These are phyloP conservation scores for Penicillium chermesinum DNA, from an alignment of 495 filamentous ascomycete species.

Conservation along the genomic window DNA sequence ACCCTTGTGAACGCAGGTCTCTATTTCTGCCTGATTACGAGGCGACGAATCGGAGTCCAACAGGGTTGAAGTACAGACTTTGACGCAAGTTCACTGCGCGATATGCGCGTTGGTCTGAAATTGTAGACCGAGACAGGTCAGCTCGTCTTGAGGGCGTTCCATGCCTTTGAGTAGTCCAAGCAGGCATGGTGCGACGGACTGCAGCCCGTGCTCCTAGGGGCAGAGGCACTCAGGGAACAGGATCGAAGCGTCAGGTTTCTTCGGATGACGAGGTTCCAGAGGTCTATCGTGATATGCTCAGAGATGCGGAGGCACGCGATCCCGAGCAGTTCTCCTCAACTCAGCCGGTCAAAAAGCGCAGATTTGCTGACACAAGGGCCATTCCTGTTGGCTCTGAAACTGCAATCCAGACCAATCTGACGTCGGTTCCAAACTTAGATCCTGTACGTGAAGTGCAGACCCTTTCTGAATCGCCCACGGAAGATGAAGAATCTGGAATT, in stretches of 20 bases:
- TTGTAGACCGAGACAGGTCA: not conserved
- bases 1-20: constrained; percentile 3
- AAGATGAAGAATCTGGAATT: constrained; percentile 55
- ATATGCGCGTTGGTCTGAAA: not conserved
- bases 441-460: constrained; percentile 31
- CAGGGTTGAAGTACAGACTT: not conserved
- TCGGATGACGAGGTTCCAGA: constrained; percentile 39
- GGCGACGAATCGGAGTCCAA: not conserved
- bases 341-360: constrained; percentile 42
- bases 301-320: constrained; percentile 51
- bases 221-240: constrained; percentile 12
- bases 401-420: constrained; percentile 5
- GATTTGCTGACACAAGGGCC: constrained; percentile 27
- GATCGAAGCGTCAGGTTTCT: constrained; percentile 5
- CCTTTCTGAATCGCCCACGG: constrained; percentile 40
- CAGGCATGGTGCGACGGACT: constrained; percentile 22
- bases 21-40: not conserved
- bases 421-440: constrained; percentile 6
- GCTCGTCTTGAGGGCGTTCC: constrained; percentile 1
- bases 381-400: constrained; percentile 9
- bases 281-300: constrained; percentile 64
- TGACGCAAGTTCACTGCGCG: not conserved
- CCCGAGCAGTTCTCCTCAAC: constrained; percentile 26
- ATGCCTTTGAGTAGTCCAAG: constrained; percentile 1
- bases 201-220: constrained; percentile 14